Base-by-base conservation (phyloP, 106 monocot genomes). In the Iris macrosiphon region DNA sequence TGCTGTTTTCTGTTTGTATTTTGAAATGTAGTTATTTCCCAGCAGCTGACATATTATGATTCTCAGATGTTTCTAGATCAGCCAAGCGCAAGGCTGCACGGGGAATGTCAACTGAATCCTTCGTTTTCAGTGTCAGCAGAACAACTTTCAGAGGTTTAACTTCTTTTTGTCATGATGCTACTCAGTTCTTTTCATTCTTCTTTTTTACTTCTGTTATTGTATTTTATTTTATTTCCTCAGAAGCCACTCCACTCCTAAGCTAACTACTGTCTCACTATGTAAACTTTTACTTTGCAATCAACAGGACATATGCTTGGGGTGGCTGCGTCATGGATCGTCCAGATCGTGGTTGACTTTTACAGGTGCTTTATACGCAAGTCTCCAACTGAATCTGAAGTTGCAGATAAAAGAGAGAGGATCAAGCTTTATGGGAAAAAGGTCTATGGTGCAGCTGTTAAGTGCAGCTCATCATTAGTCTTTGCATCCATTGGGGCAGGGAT, bases 401-500 rank as follows among this genome's bases (percentile, higher is more conserved):
- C 37, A 49, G 68, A 59, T 27, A 52, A 30, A 11, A 20, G 14
- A n/a, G 67, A 77, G 43, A 87, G 74, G 49, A 19, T 87, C 29
- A 69, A 40, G 21, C 34, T 75, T 29, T 61, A 87, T 45, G 44
- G 64, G 27, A 98, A 61, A 52, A 83, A 76, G 59, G 32, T 84
- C 8, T 69, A 69, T 43, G 53, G 59, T 0, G 59, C 73, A 48
- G 91, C 78, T 42, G 14, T 90, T 15, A 79, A 76, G 54, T 76
- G 91, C 21, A 61, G 72, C 29, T 65, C 80, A 28, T 87, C 98
- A 53, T 73, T 98, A 52, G 65, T 78, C 63, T 99, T 91, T 70
- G 98, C 91, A 50, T 99, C 98, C 3, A 52, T 91, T 64, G 91
- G 90, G 66, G 98, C 73, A 22, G 98, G 98, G 21, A 60, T 91